A percentile compares a stretch with the other conserved stretches of the same genome.
Evolutionary conservation across 2,329 filamentous ascomycete species (phyloP).

Genomic region (Ascochyta koolunga): DNA sequence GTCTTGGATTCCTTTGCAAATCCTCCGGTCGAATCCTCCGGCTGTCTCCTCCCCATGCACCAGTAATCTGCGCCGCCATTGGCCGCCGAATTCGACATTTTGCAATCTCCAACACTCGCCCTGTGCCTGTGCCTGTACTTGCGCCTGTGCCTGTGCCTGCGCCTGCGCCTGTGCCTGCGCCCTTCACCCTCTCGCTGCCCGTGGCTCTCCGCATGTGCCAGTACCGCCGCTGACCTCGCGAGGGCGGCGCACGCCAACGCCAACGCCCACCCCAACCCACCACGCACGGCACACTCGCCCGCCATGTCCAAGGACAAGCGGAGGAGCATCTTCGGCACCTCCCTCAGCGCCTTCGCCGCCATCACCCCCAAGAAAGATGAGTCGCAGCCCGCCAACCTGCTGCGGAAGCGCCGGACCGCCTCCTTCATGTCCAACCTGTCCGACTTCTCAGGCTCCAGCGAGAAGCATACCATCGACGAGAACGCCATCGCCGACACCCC

Average conservation of each 20-base stretch:
- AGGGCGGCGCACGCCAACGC: constrained; percentile 30
- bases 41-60: constrained; percentile 14
- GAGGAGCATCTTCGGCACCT: constrained; percentile 46
- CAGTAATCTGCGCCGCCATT: constrained; percentile 18
- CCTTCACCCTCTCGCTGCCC: constrained; percentile 16
- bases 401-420: constrained; percentile 47
- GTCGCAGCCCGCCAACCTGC: constrained; percentile 42
- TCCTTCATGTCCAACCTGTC: constrained; percentile 46
- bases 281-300: constrained; percentile 17
- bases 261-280: constrained; percentile 2
- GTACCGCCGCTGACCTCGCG: constrained; percentile 35
- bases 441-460: constrained; percentile 31
- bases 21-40: neutral
- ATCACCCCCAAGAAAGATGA: constrained; percentile 41
- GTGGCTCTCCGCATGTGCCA: constrained; percentile 28
- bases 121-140: constrained; percentile 9
- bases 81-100: constrained; percentile 16
- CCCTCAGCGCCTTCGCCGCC: constrained; percentile 39
- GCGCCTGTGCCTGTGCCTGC: no score
- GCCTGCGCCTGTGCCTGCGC: constrained; percentile 8
- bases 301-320: constrained; percentile 47
- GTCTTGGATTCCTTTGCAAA: neutral
- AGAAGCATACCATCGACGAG: constrained; percentile 23
- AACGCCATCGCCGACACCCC: constrained; percentile 18
- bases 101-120: neutral